Evolutionary conservation across 306 rosid genomes (phyloP).

Genomic region (Pyrus communis): DNA sequence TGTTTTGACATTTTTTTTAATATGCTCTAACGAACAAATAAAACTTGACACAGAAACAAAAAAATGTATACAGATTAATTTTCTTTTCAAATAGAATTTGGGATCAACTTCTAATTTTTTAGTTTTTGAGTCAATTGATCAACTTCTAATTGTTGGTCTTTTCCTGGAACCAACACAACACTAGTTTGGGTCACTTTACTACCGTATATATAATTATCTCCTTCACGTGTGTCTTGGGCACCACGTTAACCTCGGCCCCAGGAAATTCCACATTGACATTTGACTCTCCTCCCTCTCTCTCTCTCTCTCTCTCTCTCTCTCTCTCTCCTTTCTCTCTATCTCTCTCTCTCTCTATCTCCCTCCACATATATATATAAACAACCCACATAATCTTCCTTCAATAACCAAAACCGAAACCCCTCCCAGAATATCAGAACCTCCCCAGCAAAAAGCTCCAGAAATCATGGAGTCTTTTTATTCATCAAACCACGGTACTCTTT

Average conservation of each 20-base stretch:
- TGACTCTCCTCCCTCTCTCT: neutral
- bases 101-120: no score
- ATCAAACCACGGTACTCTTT: slow-evolving; percentile 1
- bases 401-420: neutral
- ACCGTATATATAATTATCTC: neutral
- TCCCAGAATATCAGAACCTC: neutral
- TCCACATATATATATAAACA: neutral
- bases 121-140: no score
- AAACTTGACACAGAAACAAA: no score
- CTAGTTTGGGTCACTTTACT: neutral
- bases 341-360: neutral
- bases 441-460: neutral
- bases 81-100: no score
- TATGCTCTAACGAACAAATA: no score
- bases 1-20: no score
- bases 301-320: neutral
- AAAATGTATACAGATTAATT: no score
- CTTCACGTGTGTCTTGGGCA: slow-evolving; percentile 18
- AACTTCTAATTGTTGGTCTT: no score
- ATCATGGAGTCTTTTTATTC: slow-evolving; percentile 21
- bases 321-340: neutral
- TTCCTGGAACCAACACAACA: no score
- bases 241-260: slow-evolving; percentile 10
- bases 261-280: neutral
- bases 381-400: neutral